A percentile compares a stretch with the other conserved stretches of the same genome.
phyloP scores from a whole-genome alignment of 768 basidiomycete genomes.

The Cubamyces sp. region DNA sequence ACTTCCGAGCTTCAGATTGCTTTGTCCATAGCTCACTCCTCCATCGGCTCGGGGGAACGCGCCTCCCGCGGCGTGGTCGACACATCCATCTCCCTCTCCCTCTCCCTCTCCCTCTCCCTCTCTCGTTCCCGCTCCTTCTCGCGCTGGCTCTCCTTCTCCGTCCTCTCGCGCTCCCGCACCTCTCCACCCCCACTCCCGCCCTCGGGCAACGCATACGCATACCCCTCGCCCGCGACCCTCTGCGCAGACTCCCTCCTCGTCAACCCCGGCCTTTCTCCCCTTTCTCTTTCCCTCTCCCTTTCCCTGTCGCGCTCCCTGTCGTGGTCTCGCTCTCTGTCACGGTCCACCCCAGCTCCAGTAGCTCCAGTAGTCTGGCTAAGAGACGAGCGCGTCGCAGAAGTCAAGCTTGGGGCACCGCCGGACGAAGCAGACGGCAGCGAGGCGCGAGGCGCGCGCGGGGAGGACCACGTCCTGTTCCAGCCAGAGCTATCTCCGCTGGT shows the following conservation, averaged over 20 bases:
- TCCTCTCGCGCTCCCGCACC: not conserved
- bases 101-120: slow-evolving; percentile 12
- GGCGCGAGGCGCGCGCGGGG: no score
- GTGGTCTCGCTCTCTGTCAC: not conserved
- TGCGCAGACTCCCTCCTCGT: slow-evolving; percentile 17
- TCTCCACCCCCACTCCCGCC: not conserved
- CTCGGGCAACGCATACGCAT: slow-evolving; percentile 5
- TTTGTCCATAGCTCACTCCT: not conserved
- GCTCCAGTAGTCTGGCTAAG: no score
- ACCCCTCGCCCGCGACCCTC: slow-evolving; percentile 13
- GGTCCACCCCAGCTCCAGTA: not conserved
- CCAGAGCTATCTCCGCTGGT: no score
- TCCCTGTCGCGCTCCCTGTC: slow-evolving; percentile 5
- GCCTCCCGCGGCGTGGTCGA: slow-evolving; percentile 15
- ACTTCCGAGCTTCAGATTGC: no score
- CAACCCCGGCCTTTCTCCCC: slow-evolving; percentile 7
- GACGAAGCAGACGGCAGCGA: no score
- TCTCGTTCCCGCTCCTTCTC: slow-evolving; percentile 13
- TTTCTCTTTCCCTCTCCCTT: not conserved
- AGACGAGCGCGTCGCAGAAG: no score
- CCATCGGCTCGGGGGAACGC: slow-evolving; percentile 24
- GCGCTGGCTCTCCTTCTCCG: not conserved
- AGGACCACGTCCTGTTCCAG: no score
- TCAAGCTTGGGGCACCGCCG: no score
- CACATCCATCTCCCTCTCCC: slow-evolving; percentile 17